phyloP scores from a whole-genome alignment of 1,284 basidiomycete genomes.

The Veloporphyrellus conicus region DNA sequence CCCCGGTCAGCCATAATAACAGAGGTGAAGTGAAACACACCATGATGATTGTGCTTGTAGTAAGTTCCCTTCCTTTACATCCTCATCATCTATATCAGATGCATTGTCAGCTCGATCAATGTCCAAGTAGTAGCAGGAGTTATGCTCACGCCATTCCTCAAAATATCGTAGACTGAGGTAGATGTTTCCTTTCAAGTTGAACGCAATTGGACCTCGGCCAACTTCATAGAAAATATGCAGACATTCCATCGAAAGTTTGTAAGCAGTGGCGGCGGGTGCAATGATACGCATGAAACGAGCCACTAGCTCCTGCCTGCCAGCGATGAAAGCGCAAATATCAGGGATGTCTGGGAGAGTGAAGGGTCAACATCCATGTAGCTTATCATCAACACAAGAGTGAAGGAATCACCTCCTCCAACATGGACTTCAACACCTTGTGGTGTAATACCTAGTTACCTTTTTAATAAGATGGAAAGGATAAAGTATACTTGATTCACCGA shows the following conservation, averaged over 20 bases:
- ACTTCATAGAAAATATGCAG: slow-evolving; percentile 72
- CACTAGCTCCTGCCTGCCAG: not conserved
- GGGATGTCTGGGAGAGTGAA: not conserved
- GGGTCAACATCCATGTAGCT: not conserved
- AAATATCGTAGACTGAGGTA: slow-evolving; percentile 90
- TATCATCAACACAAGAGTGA: not conserved
- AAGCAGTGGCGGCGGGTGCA: not conserved
- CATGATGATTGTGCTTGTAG: slow-evolving; percentile 72
- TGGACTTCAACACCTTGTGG: not conserved
- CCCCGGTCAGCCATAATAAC: not conserved
- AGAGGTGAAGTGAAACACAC: slow-evolving; percentile 34
- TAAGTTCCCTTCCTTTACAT: slow-evolving; percentile 43
- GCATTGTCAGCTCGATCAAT: not conserved
- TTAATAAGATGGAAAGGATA: not conserved
- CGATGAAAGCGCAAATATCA: not conserved
- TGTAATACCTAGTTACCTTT: not conserved
- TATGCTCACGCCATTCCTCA: slow-evolving; percentile 47
- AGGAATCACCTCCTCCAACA: not conserved
- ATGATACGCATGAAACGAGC: not conserved
- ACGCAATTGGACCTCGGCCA: slow-evolving; percentile 82
- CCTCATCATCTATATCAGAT: not conserved
- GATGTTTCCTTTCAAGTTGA: slow-evolving; percentile 86
- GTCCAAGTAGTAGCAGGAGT: not conserved
- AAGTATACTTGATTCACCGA: not conserved
- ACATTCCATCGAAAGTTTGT: not conserved